Evolutionary conservation across 2,329 filamentous ascomycete genomes (phyloP).

Genomic region (Fusarium pilosicola): DNA sequence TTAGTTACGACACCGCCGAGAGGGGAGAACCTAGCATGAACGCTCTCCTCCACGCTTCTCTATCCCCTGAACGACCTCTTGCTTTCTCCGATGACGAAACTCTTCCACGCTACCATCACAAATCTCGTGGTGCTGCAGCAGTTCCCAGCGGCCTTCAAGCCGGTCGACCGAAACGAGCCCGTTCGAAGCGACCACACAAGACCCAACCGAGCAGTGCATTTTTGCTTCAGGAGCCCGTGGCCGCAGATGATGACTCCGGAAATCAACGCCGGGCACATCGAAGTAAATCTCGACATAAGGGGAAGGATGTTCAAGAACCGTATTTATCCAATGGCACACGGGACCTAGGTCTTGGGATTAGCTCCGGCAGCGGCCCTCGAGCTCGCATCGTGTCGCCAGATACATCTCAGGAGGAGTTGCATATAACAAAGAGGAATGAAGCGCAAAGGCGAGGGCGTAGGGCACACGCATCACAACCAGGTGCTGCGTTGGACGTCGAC

Average conservation of each 20-base stretch:
- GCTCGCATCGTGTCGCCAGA: conserved; percentile 42
- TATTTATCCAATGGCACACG: conserved; percentile 21
- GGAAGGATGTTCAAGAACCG: conserved; percentile 31
- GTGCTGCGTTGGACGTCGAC: conserved; percentile 70
- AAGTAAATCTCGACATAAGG: conserved; percentile 37
- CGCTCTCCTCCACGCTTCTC: conserved; percentile 36
- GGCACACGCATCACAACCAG: conserved; percentile 29
- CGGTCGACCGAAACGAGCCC: conserved; percentile 40
- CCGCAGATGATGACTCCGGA: conserved; percentile 46
- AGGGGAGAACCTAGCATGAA: conserved; percentile 42
- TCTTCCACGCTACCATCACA: conserved; percentile 38
- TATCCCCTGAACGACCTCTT: conserved; percentile 40
- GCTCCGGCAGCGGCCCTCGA: conserved; percentile 21
- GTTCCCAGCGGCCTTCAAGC: conserved; percentile 30
- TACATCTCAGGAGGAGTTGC: conserved; percentile 42
- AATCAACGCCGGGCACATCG: conserved; percentile 44
- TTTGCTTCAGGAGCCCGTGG: conserved; percentile 58
- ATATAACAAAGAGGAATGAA: conserved; percentile 35
- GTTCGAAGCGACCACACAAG: conserved; percentile 50
- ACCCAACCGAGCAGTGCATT: conserved; percentile 61
- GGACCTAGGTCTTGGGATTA: conserved; percentile 38
- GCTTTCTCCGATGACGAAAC: conserved; percentile 45
- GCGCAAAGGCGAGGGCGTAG: conserved; percentile 25
- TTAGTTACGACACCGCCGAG: conserved; percentile 41
- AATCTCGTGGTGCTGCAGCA: conserved; percentile 27